A percentile compares a stretch with the other conserved stretches of the same genome.
These are phyloP conservation scores for Musa acuminata DNA, from an alignment of 176 grass and related monocot genomes.

Conservation along the genomic window DNA sequence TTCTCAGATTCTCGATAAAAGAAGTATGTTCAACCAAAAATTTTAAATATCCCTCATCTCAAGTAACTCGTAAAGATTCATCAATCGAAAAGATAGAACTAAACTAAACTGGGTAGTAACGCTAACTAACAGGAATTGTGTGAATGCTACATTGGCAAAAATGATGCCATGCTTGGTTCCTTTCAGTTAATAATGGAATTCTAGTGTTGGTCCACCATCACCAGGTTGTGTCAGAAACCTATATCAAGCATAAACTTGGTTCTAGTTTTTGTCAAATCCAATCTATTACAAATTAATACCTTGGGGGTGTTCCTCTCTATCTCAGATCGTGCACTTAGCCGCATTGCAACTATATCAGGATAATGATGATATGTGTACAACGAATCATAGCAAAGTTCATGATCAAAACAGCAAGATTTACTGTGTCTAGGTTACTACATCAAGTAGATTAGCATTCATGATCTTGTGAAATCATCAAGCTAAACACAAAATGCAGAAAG, in stretches of 20 bases:
- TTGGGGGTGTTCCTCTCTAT: background rate
- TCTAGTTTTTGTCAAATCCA: background rate
- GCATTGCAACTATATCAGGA: background rate
- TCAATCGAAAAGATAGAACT: no score
- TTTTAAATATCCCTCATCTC: background rate
- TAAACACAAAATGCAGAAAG: background rate
- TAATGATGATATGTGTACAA: background rate
- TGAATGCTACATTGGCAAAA: no score
- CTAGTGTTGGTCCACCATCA: background rate
- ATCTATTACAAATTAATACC: background rate
- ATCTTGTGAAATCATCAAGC: background rate
- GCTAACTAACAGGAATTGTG: no score
- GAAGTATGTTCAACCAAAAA: background rate
- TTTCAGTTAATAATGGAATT: background rate
- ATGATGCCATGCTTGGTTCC: no score
- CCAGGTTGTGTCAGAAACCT: background rate
- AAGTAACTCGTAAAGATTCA: background rate
- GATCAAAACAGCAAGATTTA: background rate
- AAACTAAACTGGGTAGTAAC: no score
- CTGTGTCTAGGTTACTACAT: background rate
- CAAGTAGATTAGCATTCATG: background rate
- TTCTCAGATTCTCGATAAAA: no score
- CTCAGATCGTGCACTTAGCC: background rate
- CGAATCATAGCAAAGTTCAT: background rate
- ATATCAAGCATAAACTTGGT: background rate